Conservation (phyloP, 495 filamentous ascomycete species). For the Hapsidospora chrysogenum region DNA sequence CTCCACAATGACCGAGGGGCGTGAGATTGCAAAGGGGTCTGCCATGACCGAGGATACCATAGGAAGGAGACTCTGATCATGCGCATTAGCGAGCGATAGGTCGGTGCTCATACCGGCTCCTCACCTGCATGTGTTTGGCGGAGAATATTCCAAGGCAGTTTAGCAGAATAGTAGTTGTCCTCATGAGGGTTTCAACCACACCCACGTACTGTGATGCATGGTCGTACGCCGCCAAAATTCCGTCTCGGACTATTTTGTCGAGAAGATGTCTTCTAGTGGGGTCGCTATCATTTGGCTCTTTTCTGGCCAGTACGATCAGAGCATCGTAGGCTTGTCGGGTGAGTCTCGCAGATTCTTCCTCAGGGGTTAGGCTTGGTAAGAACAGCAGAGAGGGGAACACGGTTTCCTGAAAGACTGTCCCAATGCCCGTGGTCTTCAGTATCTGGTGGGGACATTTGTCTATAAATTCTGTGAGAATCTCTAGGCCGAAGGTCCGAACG, state of each 20-base stretch:
- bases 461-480: conserved; percentile 43
- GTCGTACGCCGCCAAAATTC: conserved; percentile 34
- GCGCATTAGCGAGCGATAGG: no score
- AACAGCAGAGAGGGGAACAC: conserved; percentile 55
- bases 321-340: conserved; percentile 50
- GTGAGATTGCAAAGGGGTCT: conserved; percentile 50
- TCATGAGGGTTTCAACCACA: conserved; percentile 41
- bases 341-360: conserved; percentile 47
- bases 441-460: conserved; percentile 35
- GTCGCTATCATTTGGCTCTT: conserved; percentile 9
- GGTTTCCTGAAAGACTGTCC: conserved; percentile 62
- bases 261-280: conserved; percentile 14
- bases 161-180: conserved; percentile 34
- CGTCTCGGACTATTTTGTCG: conserved; percentile 37
- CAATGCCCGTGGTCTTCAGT: conserved; percentile 57
- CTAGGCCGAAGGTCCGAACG: conserved; percentile 43
- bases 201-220: conserved; percentile 32
- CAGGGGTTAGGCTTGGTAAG: conserved; percentile 65
- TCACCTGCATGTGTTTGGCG: conserved; percentile 57
- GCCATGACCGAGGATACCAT: conserved; percentile 46
- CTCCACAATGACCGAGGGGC: conserved; percentile 34
- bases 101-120: not conserved
- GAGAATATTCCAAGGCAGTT: conserved; percentile 46
- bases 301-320: conserved; percentile 40
- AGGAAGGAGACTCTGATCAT: conserved; percentile 50